Evolutionary conservation across 352 stramenopile genomes (phyloP), one percentile per base, ranked within the genome.

Genomic region (Plasmopara halstedii): DNA sequence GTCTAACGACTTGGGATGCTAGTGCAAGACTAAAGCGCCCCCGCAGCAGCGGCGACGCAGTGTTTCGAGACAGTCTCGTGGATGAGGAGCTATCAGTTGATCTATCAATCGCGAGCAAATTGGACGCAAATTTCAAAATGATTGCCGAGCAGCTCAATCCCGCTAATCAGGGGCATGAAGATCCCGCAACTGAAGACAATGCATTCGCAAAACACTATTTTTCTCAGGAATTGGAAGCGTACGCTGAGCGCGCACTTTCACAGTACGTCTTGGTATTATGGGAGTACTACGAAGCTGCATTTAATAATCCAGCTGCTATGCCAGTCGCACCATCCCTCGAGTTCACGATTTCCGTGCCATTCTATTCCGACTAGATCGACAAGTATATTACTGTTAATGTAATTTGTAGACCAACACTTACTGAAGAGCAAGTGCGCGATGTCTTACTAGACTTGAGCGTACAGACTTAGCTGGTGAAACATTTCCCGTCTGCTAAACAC

Each of bases 41-140:
- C 0, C 58, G 46, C n/a, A 73, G 40, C 11, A 56, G 61, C 2
- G 57, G 53, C 6, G 68, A 84, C 25, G 62, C 70, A 13, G 62
- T 93, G 29, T 90, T 93, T 47, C 76, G 62, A 21, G 73, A 86
- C 21, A 82, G 76, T 45, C 66, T 93, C 3, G 68, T 73, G 17
- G 70, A 93, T 46, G 81, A 93, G 39, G 78, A 85, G 42, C 53
- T 93, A 4, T 88, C 78, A 20, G 77, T 93, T 13, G 81, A 93
- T 46, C 47, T 93, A 17, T 83, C 77, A 2, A 81, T 93, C 17
- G 67, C 65, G 4, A 90, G 78, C 59, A 93, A 93, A 48, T 46
- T 93, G 18, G 81, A 93, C 49, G 77, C 79, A 23, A 75, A 85
- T 32, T 82, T 93, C 49, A 93, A 90, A 53, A 93, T 93, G 81